Evolutionary conservation across 768 basidiomycete species (phyloP), one percentile per base, ranked within the genome.

Genomic region (Naganishia vishniacii): DNA sequence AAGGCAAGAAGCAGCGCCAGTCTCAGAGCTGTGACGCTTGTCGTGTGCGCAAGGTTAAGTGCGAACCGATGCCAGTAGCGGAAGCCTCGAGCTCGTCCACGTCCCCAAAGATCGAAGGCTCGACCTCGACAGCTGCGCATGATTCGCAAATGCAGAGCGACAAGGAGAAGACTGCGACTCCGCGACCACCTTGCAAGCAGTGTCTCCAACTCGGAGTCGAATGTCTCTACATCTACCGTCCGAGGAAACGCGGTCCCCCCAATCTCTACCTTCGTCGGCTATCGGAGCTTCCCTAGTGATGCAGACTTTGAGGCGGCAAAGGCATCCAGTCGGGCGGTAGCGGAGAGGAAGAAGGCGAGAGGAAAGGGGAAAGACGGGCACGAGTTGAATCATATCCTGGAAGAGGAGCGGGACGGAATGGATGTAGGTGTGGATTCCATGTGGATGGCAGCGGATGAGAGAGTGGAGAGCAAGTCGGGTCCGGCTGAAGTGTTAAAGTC

Each of bases 221-320:
- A 5, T 92, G 91, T 76, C 91, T 88, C 0, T 94, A 92, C 70
- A 88, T 90, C 73, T 93, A 93, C 75, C 88, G 89, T 74, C 91
- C 91, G 20, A 91, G 91, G 81, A 93, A 93, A 78, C 81, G 91
- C 62, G 91, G 91, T 0, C 91, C 91, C 3, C 91, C 91, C 1
- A 93, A 93, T 77, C 81, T 91, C 88, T 93, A 77, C 59, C 71
- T 49, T 53, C 46, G 34, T 26, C 45, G 37, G 13, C 45, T 60
- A 18, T 59, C 41, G 9, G 37, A 34, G 37, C 23, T 56, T 56
- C 53, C 53, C 53, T 23, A 37, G 32, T 15, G 34, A 56, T 40
- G 53, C 34, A 20, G 53, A 56, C 34, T 56, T 56, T 40, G 53
- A 56, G 13, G 34, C 53, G n/a, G 53, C 53, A 20, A 47, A 63